phyloP scores from a whole-genome alignment of 306 rosid genomes.

The Cucurbita maxima region DNA sequence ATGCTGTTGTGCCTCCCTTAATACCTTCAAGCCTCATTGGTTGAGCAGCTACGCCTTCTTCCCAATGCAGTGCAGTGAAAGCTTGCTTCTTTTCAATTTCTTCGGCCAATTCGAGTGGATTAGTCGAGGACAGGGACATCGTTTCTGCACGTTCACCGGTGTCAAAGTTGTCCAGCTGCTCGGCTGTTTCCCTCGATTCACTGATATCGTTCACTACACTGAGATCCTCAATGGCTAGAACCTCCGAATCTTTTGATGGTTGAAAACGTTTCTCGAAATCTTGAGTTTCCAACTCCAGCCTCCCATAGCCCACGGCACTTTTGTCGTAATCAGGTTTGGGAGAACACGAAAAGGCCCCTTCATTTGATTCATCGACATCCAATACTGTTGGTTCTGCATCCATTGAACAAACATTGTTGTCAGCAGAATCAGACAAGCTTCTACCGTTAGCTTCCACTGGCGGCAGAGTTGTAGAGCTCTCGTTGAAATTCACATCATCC shows the following conservation, averaged over 20 bases:
- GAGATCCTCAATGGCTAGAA: conserved; percentile 18
- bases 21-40: conserved; percentile 96
- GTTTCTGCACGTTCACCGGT: conserved; percentile 31
- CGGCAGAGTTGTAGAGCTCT: conserved; percentile 4
- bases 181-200: conserved; percentile 53
- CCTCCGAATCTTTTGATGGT: conserved; percentile 15
- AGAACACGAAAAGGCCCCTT: conserved; percentile 14
- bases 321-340: conserved; percentile 11
- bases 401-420: conserved; percentile 12
- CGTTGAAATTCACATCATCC: conserved; percentile 23
- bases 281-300: conserved; percentile 17
- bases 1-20: conserved; percentile 59
- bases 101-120: conserved; percentile 76
- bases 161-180: conserved; percentile 37
- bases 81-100: conserved; percentile 84
- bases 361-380: conserved; percentile 8
- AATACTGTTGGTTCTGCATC: conserved; percentile 11
- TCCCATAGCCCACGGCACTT: conserved; percentile 5
- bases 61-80: conserved; percentile 79
- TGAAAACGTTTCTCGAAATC: conserved; percentile 9
- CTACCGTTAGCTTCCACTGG: conserved; percentile 8
- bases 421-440: conserved; percentile 8
- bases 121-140: conserved; percentile 21
- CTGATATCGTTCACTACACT: conserved; percentile 28
- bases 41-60: conserved; percentile 97